Percentiles rank a stretch among this genome's conserved stretches.
Evolutionary conservation across 805 yeast species (phyloP).

Genomic region (Hagleromyces aurorensis): DNA sequence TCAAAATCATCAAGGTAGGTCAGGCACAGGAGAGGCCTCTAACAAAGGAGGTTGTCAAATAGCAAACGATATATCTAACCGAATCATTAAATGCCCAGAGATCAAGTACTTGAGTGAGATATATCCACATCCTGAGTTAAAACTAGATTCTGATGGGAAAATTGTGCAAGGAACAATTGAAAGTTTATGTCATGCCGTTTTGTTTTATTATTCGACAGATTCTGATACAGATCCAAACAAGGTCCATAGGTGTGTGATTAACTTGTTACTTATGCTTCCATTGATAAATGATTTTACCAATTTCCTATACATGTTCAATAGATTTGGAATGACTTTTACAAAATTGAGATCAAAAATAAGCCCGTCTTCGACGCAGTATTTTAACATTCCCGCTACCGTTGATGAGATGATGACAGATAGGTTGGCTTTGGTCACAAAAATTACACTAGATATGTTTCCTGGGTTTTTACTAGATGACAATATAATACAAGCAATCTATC

Average conservation of each 20-base stretch:
- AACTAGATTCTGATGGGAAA: conserved; percentile 41
- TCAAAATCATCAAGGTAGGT: too few relatives aligned
- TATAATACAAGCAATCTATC: conserved; percentile 49
- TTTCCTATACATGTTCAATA: conserved; percentile 39
- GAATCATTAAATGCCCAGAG: too few relatives aligned
- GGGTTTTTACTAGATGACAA: conserved; percentile 64
- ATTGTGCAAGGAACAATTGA: conserved; percentile 54
- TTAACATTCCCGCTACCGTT: conserved; percentile 26
- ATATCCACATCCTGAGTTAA: conserved; percentile 58
- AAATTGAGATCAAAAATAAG: conserved; percentile 22
- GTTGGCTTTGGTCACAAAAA: conserved; percentile 44
- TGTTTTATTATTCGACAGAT: conserved; percentile 43
- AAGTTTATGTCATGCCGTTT: conserved; percentile 65
- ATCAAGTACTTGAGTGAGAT: conserved; percentile 34
- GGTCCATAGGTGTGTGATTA: conserved; percentile 18
- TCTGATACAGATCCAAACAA: conserved; percentile 22
- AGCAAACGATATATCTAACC: too few relatives aligned
- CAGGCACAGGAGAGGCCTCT: too few relatives aligned
- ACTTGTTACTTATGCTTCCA: conserved; percentile 47
- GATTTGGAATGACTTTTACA: conserved; percentile 33
- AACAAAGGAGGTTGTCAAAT: too few relatives aligned
- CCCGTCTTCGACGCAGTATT: conserved; percentile 15
- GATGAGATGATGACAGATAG: conserved; percentile 42
- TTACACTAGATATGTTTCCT: conserved; percentile 49
- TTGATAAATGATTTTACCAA: conserved; percentile 41